Evolutionary conservation across 768 basidiomycete species (phyloP).

Genomic region (Collybiopsis luxurians): DNA sequence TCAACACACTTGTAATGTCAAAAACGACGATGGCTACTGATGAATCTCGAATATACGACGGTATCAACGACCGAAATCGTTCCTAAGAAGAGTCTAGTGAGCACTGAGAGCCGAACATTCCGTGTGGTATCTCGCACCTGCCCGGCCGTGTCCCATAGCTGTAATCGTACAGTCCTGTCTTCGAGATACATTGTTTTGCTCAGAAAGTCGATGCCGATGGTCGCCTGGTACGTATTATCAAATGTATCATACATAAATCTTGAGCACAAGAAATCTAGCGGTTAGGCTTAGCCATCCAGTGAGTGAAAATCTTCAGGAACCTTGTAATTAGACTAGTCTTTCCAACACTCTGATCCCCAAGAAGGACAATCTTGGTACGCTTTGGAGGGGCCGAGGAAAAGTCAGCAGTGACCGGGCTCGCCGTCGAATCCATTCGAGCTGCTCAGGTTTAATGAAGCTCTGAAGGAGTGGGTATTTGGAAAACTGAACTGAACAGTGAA

Average conservation of each 20-base stretch:
- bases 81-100: slow-evolving; percentile 50
- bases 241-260: slow-evolving; percentile 99
- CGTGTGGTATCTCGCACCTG: slow-evolving; percentile 46
- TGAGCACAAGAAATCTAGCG: too few relatives aligned
- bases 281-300: not conserved
- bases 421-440: slow-evolving; percentile 44
- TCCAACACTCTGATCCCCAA: slow-evolving; percentile 97
- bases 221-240: slow-evolving; percentile 98
- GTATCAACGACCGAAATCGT: slow-evolving; percentile 95
- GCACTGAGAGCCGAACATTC: not conserved
- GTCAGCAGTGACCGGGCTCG: slow-evolving; percentile 74
- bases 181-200: slow-evolving; percentile 99
- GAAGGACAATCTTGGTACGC: slow-evolving; percentile 93
- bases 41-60: slow-evolving; percentile 98
- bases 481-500: too few relatives aligned
- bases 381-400: slow-evolving; percentile 89
- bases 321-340: slow-evolving; percentile 99
- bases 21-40: slow-evolving; percentile 99
- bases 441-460: too few relatives aligned
- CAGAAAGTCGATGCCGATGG: slow-evolving; percentile 98
- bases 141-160: slow-evolving; percentile 98
- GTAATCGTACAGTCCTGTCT: slow-evolving; percentile 94
- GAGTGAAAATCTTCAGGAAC: slow-evolving; percentile 36
- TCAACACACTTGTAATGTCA: slow-evolving; percentile 90
- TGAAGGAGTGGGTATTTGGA: too few relatives aligned